Evolutionary conservation across 306 rosid genomes (phyloP), one percentile per base, ranked within the genome.

Genomic region (Malus sylvestris): DNA sequence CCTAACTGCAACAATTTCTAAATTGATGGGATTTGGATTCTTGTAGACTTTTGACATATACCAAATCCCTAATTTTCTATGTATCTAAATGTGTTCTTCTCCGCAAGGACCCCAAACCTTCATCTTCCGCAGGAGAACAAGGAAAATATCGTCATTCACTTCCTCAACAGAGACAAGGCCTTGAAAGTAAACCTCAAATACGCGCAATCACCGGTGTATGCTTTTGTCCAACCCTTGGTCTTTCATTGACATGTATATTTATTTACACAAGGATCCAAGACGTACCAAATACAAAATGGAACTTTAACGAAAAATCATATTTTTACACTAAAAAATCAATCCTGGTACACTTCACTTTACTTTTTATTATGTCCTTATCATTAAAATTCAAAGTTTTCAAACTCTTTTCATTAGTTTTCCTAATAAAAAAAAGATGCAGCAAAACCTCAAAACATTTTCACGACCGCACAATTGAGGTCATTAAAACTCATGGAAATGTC

Each of bases 401-500:
- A 2, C 3, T 2, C 0, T 27, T 27, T 27, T 27, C 3, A 27
- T 27, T 27, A 27, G 3, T 27, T 27, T 27, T 27, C 29, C 29
- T 27, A 27, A 27, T 27, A 27, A 27, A 46, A 46, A 14, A 15
- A 4, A 49, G 8, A 49, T 49, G 55, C 55, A 15, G 1, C 55
- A 15, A 49, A 49, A 49, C 55, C 55, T 49, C 20, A 2, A 15
- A 14, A 49, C 20, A 5, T 49, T 15, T 49, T 20, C 20, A 4
- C 55, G 3, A 49, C 4, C 53, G 16, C 53, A 46, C 53, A 46
- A 4, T 15, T 49, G 55, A 49, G 8, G 55, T 73, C 60, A 74
- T 19, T 32, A 70, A 53, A 66, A 45, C 40, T 71, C 81, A 32
- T 73, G 77, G 46, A 91, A 91, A 86, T 83, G 96, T 55, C 72